phyloP scores from a whole-genome alignment of 2,329 filamentous ascomycete genomes.

The Dothistroma septosporum region DNA sequence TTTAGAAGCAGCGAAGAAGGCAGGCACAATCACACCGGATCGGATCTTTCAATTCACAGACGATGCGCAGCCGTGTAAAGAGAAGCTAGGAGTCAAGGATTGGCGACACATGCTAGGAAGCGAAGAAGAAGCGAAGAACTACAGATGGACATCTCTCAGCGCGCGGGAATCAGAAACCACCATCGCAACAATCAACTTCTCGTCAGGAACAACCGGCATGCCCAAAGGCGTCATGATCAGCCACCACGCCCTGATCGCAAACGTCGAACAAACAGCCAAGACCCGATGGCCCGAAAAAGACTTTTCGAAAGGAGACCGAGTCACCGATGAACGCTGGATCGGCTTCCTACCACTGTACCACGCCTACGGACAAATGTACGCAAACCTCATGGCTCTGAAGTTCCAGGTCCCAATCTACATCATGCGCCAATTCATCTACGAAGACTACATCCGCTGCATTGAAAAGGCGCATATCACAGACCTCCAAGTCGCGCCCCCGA shows the following conservation, averaged over 20 bases:
- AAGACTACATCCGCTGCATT: constrained; percentile 38
- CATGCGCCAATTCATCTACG: constrained; percentile 42
- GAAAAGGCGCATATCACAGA: constrained; percentile 38
- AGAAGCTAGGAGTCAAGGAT: constrained; percentile 38
- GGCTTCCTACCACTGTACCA: constrained; percentile 44
- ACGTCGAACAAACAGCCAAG: constrained; percentile 44
- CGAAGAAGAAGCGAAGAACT: constrained; percentile 38
- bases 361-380: constrained; percentile 47
- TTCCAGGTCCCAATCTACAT: constrained; percentile 45
- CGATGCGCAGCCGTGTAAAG: constrained; percentile 34
- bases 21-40: constrained; percentile 41
- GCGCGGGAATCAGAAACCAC: constrained; percentile 44
- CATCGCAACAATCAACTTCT: constrained; percentile 69
- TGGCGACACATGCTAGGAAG: constrained; percentile 33
- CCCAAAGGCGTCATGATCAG: constrained; percentile 38
- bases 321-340: constrained; percentile 45
- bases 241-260: constrained; percentile 30
- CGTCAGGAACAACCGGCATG: constrained; percentile 67
- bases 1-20: constrained; percentile 49
- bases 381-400: constrained; percentile 41
- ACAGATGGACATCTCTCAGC: constrained; percentile 53
- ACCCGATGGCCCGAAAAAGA: constrained; percentile 27
- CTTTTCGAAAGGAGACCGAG: constrained; percentile 28
- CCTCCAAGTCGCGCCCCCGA: constrained; percentile 41
- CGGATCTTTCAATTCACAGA: constrained; percentile 44